Base-by-base conservation (phyloP, 768 basidiomycete species). In the Collybia sp. region DNA sequence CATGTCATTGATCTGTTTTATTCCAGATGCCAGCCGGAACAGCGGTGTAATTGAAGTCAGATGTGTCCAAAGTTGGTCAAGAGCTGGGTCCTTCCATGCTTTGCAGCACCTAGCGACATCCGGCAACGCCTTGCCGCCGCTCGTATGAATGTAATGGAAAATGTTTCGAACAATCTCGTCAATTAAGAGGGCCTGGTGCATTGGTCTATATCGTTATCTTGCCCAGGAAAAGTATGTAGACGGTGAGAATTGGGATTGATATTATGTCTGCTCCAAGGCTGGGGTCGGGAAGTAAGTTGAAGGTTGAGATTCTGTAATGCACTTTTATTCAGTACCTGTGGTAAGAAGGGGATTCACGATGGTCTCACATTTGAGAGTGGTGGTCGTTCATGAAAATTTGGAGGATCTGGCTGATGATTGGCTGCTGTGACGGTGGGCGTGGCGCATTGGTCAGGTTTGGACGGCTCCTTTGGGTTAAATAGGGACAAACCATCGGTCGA, bases 81-180 rank as follows among this genome's bases (percentile, higher is more conserved):
- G 48, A 12, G 76, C 73, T 25, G 75, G 76, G 30, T 71, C 68
- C 38, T 61, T 69, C 75, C 76, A 79, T 19, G 73, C 61, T 56
- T 52, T 63, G 53, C 74, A 79, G 33, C 60, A 67, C 46, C 67
- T 66, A 1, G 74, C 71, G n/a, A 62, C 56, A 30, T 50, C 53
- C 35, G 62, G 57, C 12, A 79, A 65, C 11, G 65, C 57, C 12
- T 42, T 17, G 35, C 54, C 57, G 15, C 59, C 58, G 35, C 62
- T 45, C 34, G 65, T 58, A 30, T 62, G 52, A 43, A 59, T 53
- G 43, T 57, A 55, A n/a, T 55, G 54, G 42, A 78, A 67, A 44
- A 78, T 68, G 32, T 61, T 55, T 39, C 70, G 69, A 16, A 78
- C 57, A 41, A 79, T 66, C 52, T 80, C 76, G 59, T 79, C 77